Evolutionary conservation across 169 alveolate species (phyloP).

Genomic region (Babesia bovis): DNA sequence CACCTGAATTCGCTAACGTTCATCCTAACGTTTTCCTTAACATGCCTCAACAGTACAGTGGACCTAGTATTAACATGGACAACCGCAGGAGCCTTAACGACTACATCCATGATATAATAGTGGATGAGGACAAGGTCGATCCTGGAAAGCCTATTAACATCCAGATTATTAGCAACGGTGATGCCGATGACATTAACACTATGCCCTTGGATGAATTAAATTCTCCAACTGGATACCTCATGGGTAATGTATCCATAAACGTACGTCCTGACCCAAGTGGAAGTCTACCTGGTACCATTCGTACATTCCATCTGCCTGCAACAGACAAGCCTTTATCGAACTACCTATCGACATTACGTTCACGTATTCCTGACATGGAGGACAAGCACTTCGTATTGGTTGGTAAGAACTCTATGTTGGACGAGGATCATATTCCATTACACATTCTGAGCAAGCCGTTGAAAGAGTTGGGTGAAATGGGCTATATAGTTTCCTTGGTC

Average conservation of each 20-base stretch:
- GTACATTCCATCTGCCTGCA: slow-evolving; percentile 53
- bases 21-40: slow-evolving; percentile 41
- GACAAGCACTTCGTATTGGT: slow-evolving; percentile 42
- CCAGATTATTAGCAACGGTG: slow-evolving; percentile 38
- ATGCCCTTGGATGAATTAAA: slow-evolving; percentile 47
- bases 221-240: slow-evolving; percentile 47
- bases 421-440: slow-evolving; percentile 42
- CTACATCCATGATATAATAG: slow-evolving; percentile 42
- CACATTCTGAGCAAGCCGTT: slow-evolving; percentile 46
- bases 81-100: slow-evolving; percentile 54
- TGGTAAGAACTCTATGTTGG: slow-evolving; percentile 37
- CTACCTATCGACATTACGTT: slow-evolving; percentile 8
- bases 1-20: slow-evolving; percentile 14
- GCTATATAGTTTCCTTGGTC: slow-evolving; percentile 37
- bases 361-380: slow-evolving; percentile 38
- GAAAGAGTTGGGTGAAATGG: slow-evolving; percentile 34
- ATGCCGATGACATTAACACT: slow-evolving; percentile 18
- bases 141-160: slow-evolving; percentile 62
- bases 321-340: slow-evolving; percentile 25
- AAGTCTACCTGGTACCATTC: slow-evolving; percentile 50
- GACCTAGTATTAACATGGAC: slow-evolving; percentile 39
- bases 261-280: slow-evolving; percentile 54
- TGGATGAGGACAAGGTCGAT: slow-evolving; percentile 37
- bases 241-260: slow-evolving; percentile 49
- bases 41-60: slow-evolving; percentile 62